phyloP scores from a whole-genome alignment of 768 basidiomycete species.

The Pleurotus salmoneostramineus region DNA sequence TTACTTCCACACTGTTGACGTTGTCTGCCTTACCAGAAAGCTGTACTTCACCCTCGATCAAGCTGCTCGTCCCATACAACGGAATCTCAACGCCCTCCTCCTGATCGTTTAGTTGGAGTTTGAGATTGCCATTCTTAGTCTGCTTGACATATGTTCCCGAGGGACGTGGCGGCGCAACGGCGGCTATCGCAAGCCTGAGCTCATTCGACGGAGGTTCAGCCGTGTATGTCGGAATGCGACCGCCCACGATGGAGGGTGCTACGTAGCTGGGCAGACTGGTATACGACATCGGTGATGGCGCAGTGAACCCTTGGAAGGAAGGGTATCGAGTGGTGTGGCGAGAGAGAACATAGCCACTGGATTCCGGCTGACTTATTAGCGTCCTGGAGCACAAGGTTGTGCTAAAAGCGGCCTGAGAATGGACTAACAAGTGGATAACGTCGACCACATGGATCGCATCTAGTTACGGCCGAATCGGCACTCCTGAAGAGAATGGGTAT shows the following conservation, averaged over 20 bases:
- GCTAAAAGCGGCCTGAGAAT: too few species aligned
- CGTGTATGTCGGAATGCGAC: constrained; percentile 45
- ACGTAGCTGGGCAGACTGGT: constrained; percentile 49
- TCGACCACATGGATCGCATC: too few species aligned
- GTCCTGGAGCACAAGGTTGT: not conserved
- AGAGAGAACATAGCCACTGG: not conserved
- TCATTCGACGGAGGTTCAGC: constrained; percentile 49
- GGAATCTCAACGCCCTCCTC: constrained; percentile 49
- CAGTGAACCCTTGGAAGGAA: too few species aligned
- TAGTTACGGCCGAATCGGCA: too few species aligned
- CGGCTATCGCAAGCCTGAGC: constrained; percentile 33
- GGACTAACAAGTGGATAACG: too few species aligned
- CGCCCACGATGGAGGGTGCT: constrained; percentile 26
- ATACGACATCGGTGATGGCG: constrained; percentile 41
- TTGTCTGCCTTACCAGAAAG: constrained; percentile 46
- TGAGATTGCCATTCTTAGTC: constrained; percentile 48
- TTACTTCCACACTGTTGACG: constrained; percentile 59
- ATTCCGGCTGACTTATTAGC: not conserved
- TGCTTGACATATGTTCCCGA: constrained; percentile 55
- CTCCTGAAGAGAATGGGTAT: too few species aligned
- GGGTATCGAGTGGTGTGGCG: too few species aligned
- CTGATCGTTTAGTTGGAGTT: constrained; percentile 50
- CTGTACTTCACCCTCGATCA: constrained; percentile 54
- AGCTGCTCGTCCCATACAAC: constrained; percentile 47
- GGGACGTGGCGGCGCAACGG: constrained; percentile 33